Conservation (phyloP, 257 asterid species). For the Hygrophila difformis region DNA sequence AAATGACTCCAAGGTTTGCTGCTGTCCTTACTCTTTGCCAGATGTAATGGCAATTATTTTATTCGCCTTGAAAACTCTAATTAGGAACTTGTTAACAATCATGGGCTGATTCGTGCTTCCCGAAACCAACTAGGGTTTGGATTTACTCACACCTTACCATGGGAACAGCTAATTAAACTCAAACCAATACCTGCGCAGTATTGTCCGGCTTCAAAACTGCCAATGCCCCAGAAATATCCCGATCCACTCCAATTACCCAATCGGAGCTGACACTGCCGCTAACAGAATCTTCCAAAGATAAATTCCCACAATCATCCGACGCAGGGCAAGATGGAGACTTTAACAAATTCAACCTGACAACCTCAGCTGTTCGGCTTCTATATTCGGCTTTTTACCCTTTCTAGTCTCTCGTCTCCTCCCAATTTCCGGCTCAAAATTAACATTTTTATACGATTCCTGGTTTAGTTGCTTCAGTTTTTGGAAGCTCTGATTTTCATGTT, state of each 20-base stretch:
- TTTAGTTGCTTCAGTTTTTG: too few species aligned
- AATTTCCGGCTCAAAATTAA: slow-evolving; percentile 7
- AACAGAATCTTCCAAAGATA: not conserved
- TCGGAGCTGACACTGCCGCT: slow-evolving; percentile 20
- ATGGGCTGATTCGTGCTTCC: not conserved
- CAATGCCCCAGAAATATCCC: slow-evolving; percentile 61
- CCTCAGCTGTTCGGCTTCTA: slow-evolving; percentile 31
- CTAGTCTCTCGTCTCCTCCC: slow-evolving; percentile 6
- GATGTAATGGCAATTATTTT: too few species aligned
- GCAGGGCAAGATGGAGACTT: slow-evolving; percentile 43
- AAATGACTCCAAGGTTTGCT: slow-evolving; percentile 15
- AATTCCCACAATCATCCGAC: slow-evolving; percentile 4
- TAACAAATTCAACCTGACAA: slow-evolving; percentile 27
- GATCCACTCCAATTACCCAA: slow-evolving; percentile 60
- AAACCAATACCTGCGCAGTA: slow-evolving; percentile 33
- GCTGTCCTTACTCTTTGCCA: too few species aligned
- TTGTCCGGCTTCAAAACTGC: slow-evolving; percentile 48
- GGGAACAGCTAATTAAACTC: not conserved
- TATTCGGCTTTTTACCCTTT: slow-evolving; percentile 19
- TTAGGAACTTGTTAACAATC: not conserved
- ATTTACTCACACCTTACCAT: not conserved
- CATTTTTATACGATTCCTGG: too few species aligned
- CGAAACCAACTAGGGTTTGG: not conserved
- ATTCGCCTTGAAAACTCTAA: not conserved
- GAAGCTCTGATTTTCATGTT: too few species aligned